A percentile compares a stretch with the other conserved stretches of the same genome.
Conservation (phyloP, 164 flowering plant species). For the Hamamelis virginiana region DNA sequence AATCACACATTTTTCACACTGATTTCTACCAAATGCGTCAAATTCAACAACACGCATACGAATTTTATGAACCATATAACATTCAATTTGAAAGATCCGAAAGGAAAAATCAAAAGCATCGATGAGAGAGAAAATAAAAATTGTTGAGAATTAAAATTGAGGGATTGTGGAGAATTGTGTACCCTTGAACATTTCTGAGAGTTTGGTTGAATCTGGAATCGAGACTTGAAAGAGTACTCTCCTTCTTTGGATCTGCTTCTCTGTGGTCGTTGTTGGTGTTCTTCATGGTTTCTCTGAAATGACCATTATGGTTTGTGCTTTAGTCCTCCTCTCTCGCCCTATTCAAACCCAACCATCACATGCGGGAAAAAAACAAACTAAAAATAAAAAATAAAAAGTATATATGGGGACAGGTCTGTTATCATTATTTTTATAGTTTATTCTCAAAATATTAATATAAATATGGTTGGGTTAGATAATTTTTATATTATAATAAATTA, state of each 20-base stretch:
- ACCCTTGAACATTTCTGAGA: slow-evolving; percentile 87
- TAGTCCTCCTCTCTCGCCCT: neutral
- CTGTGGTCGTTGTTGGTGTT: slow-evolving; percentile 17
- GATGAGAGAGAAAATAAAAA: neutral
- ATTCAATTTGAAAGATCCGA: neutral
- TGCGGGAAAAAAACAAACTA: too few relatives aligned
- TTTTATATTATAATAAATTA: too few relatives aligned
- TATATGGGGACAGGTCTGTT: too few relatives aligned
- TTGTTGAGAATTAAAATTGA: neutral
- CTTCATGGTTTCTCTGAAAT: slow-evolving; percentile 28
- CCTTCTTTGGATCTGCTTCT: slow-evolving; percentile 35
- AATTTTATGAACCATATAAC: neutral
- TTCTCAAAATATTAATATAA: too few relatives aligned
- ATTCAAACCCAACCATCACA: too few relatives aligned
- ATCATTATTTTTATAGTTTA: too few relatives aligned
- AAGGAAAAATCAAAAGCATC: neutral
- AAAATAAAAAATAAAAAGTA: too few relatives aligned
- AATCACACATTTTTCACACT: neutral
- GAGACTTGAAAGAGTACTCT: slow-evolving; percentile 23
- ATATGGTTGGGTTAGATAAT: too few relatives aligned
- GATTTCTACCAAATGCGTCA: neutral
- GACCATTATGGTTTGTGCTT: slow-evolving; percentile 12
- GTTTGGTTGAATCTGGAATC: slow-evolving; percentile 87
- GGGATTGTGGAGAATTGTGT: slow-evolving; percentile 2
- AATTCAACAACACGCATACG: slow-evolving; percentile 7